phyloP scores from a whole-genome alignment of 1,139 yeast species.

The Saccharomyces hybrid region DNA sequence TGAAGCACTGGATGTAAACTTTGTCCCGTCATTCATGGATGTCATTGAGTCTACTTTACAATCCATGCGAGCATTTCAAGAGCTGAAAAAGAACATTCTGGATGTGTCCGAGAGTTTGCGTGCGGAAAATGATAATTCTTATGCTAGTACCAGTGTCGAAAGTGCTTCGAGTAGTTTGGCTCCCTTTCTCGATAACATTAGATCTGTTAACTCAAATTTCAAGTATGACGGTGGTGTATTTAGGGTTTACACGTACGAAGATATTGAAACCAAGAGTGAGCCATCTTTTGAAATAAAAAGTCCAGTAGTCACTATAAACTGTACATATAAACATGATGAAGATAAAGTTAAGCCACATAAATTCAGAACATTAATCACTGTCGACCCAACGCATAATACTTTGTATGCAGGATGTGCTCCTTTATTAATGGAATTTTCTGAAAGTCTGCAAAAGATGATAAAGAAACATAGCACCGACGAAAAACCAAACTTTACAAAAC shows the following conservation, averaged over 20 bases:
- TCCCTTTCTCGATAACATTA: conserved; percentile 29
- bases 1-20: conserved; percentile 58
- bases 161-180: conserved; percentile 9
- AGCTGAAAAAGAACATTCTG: conserved; percentile 6
- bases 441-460: conserved; percentile 39
- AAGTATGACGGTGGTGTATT: conserved; percentile 69
- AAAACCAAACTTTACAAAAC: not conserved
- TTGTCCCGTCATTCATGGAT: conserved; percentile 46
- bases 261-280: conserved; percentile 39
- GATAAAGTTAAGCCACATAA: conserved; percentile 28
- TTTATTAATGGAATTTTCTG: conserved; percentile 52
- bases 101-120: conserved; percentile 3
- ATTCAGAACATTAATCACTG: conserved; percentile 23
- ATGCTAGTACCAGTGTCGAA: conserved; percentile 3
- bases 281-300: conserved; percentile 63
- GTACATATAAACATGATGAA: conserved; percentile 37
- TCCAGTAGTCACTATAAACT: conserved; percentile 63
- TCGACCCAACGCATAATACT: conserved; percentile 58
- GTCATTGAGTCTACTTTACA: conserved; percentile 42
- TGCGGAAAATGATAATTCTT: conserved; percentile 14
- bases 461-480: conserved; percentile 15
- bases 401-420: conserved; percentile 75
- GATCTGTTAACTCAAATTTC: conserved; percentile 46
- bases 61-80: conserved; percentile 41
- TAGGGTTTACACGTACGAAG: conserved; percentile 37